A percentile compares a stretch with the other conserved stretches of the same genome.
Conservation (phyloP, 1,284 basidiomycete genomes). For the Malassezia japonica region DNA sequence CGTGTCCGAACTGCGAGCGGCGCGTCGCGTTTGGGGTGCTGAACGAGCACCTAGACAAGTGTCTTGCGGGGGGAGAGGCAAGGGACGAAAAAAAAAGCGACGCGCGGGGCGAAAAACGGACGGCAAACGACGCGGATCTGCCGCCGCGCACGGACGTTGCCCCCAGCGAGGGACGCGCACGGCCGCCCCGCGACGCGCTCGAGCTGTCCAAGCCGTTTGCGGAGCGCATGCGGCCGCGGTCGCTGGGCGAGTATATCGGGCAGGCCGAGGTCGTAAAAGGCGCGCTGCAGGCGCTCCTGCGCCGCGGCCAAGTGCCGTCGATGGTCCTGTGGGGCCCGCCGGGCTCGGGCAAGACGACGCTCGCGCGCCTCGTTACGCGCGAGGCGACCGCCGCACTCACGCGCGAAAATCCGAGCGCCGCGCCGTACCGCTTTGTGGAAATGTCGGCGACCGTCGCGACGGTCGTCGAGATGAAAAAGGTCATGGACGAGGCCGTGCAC, state of each 20-base stretch:
- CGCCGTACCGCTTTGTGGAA: constrained; percentile 35
- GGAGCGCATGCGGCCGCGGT: constrained; percentile 37
- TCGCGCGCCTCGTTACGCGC: constrained; percentile 62
- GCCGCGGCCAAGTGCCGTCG: constrained; percentile 32
- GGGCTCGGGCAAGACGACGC: constrained; percentile 63
- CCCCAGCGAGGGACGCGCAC: neutral
- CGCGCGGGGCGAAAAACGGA: neutral
- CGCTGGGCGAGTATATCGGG: constrained; percentile 38
- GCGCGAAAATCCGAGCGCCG: constrained; percentile 40
- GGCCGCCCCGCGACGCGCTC: neutral
- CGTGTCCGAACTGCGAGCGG: constrained; percentile 30
- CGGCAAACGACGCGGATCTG: neutral
- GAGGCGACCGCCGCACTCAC: constrained; percentile 61
- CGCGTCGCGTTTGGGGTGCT: constrained; percentile 26
- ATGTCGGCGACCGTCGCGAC: constrained; percentile 54
- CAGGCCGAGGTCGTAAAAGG: constrained; percentile 33
- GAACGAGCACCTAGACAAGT: constrained; percentile 38
- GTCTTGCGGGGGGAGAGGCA: constrained; percentile 15
- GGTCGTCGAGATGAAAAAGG: constrained; percentile 65
- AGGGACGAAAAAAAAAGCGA: neutral
- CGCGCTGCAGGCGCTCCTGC: constrained; percentile 31
- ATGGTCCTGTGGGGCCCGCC: constrained; percentile 46
- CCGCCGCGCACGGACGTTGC: neutral
- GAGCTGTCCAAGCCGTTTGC: constrained; percentile 27
- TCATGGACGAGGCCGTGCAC: constrained; percentile 71